Evolutionary conservation across 768 basidiomycete species (phyloP).

Genomic region (Lactarius hengduanensis): DNA sequence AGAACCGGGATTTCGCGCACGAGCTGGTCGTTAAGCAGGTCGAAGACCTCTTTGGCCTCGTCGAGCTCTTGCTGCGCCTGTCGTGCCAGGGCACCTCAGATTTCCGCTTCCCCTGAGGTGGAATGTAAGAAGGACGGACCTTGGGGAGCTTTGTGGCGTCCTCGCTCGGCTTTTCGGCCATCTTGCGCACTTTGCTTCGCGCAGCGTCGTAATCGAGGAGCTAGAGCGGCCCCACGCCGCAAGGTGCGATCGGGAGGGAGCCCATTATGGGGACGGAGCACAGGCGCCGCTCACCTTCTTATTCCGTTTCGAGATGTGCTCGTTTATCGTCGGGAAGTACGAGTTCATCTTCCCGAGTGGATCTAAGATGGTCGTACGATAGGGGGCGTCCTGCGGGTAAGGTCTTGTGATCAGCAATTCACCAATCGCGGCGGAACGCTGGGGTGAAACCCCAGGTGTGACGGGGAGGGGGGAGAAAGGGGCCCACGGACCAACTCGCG

Average conservation of each 20-base stretch:
- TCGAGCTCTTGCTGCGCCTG: conserved; percentile 96
- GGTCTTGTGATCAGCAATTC: conserved; percentile 8
- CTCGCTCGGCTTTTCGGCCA: conserved; percentile 89
- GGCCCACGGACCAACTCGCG: conserved; percentile 72
- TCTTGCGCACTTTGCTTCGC: conserved; percentile 83
- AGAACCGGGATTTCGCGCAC: conserved; percentile 88
- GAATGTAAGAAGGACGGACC: conserved; percentile 41
- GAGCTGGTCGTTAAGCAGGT: conserved; percentile 89
- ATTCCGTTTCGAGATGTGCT: conserved; percentile 90
- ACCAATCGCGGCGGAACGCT: conserved; percentile 1
- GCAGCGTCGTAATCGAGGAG: conserved; percentile 95
- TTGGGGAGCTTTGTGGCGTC: conserved; percentile 89
- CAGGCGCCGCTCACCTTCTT: conserved; percentile 71
- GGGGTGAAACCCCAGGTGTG: background rate
- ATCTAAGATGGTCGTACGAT: conserved; percentile 91
- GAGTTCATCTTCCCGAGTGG: conserved; percentile 96
- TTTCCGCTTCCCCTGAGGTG: background rate
- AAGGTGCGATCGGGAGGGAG: conserved; percentile 23
- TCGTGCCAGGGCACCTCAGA: too few relatives aligned
- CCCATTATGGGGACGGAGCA: background rate
- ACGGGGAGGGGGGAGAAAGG: background rate
- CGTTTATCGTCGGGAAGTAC: conserved; percentile 91
- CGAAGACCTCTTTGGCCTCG: conserved; percentile 91
- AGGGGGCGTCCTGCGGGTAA: conserved; percentile 76
- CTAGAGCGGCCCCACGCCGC: conserved; percentile 41